Evolutionary conservation across 306 rosid species (phyloP).

Genomic region (Prunus davidiana): DNA sequence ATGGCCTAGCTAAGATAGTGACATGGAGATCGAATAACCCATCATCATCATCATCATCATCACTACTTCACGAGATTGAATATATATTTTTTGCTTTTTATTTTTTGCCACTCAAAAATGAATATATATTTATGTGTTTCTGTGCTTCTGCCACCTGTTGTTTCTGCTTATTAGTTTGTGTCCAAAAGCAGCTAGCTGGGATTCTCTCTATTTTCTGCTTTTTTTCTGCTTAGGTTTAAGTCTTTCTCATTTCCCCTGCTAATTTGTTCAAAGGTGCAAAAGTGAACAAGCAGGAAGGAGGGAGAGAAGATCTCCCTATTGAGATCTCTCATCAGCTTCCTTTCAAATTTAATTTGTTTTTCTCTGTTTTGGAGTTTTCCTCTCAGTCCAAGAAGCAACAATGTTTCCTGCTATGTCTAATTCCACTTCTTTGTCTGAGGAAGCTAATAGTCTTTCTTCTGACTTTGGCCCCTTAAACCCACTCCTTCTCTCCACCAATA

Average conservation of each 20-base stretch:
- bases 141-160: constrained; percentile 7
- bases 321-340: constrained; percentile 1
- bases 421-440: constrained; percentile 67
- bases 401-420: constrained; percentile 77
- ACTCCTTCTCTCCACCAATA: constrained; percentile 35
- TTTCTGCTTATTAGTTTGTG: neutral
- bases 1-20: constrained; percentile 51
- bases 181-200: neutral
- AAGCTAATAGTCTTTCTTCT: constrained; percentile 58
- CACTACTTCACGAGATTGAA: constrained; percentile 41
- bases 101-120: constrained; percentile 31
- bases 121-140: neutral
- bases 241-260: neutral
- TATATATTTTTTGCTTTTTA: neutral
- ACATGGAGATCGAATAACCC: constrained; percentile 51
- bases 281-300: neutral
- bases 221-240: neutral
- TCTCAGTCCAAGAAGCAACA: constrained; percentile 28
- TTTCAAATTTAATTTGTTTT: constrained; percentile 21
- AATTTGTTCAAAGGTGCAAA: neutral
- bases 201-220: neutral
- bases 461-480: constrained; percentile 41
- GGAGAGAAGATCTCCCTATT: neutral
- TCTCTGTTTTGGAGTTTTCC: constrained; percentile 55
- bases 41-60: constrained; percentile 40